Evolutionary conservation across 306 rosid genomes (phyloP).

Genomic region (Crotalaria pallida): DNA sequence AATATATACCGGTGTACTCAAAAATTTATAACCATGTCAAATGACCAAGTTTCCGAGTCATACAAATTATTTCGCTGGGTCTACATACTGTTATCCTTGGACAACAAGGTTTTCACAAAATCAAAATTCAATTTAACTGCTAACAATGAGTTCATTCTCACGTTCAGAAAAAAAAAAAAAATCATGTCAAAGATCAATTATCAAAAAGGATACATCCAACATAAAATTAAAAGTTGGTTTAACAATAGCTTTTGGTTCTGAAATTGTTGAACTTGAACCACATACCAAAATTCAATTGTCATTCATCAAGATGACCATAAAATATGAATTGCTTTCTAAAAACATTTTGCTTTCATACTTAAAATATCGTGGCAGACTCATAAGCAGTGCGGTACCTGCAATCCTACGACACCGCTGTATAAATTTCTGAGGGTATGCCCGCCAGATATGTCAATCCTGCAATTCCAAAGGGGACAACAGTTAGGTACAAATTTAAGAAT

Average conservation of each 20-base stretch:
- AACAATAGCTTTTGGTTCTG: neutral
- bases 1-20: neutral
- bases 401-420: constrained; percentile 65
- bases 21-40: neutral
- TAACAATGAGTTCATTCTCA: neutral
- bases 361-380: neutral
- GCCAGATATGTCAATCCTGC: constrained; percentile 65
- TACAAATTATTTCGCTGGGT: neutral
- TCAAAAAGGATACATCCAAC: neutral
- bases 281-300: neutral
- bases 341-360: neutral
- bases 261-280: constrained; percentile 10
- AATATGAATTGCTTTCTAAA: constrained; percentile 8
- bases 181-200: neutral
- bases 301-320: neutral
- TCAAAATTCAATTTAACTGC: constrained; percentile 2
- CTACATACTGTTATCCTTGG: neutral
- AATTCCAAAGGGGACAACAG: constrained; percentile 24
- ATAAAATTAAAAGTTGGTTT: neutral
- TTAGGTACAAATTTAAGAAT: constrained; percentile 4
- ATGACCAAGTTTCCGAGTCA: neutral
- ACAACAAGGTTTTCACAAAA: neutral
- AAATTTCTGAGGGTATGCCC: constrained; percentile 54
- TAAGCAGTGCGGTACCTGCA: constrained; percentile 52
- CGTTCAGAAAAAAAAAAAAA: neutral